These are phyloP conservation scores for Lathyrus oleraceus DNA, from an alignment of 306 rosid genomes.

Conservation along the genomic window DNA sequence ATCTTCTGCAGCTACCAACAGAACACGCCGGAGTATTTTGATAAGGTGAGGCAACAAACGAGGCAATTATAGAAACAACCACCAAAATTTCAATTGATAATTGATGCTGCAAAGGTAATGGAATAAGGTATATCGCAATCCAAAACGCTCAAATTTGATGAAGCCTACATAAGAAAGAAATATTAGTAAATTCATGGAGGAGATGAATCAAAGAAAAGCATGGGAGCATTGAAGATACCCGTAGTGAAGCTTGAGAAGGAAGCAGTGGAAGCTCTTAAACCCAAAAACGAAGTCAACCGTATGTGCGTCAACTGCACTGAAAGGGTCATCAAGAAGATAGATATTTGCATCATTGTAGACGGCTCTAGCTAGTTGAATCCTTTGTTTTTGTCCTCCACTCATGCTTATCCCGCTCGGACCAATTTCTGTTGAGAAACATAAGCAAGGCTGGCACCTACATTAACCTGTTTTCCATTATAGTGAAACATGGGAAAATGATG, in stretches of 20 bases:
- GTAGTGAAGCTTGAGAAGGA: no score
- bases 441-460: constrained; percentile 58
- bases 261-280: constrained; percentile 83
- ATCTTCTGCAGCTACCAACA: no score
- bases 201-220: constrained; percentile 83
- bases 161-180: constrained; percentile 56
- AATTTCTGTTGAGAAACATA: constrained; percentile 87
- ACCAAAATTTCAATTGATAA: constrained; percentile 39
- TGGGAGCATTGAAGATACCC: no score
- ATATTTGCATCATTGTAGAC: constrained; percentile 74
- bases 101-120: constrained; percentile 35
- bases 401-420: constrained; percentile 86
- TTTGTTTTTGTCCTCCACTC: constrained; percentile 93
- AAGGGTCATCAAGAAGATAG: constrained; percentile 78
- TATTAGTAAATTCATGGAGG: neutral
- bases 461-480: constrained; percentile 48
- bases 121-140: constrained; percentile 74
- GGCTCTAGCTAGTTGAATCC: constrained; percentile 84
- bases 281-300: constrained; percentile 57
- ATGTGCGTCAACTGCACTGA: constrained; percentile 89
- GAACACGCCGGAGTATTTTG: no score
- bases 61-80: constrained; percentile 53
- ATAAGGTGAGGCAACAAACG: no score
- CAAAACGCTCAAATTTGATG: constrained; percentile 77
- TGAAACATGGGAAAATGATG: neutral